Evolutionary conservation across 2,329 filamentous ascomycete species (phyloP), one percentile per base, ranked within the genome.

Genomic region (Fusarium floridanum): DNA sequence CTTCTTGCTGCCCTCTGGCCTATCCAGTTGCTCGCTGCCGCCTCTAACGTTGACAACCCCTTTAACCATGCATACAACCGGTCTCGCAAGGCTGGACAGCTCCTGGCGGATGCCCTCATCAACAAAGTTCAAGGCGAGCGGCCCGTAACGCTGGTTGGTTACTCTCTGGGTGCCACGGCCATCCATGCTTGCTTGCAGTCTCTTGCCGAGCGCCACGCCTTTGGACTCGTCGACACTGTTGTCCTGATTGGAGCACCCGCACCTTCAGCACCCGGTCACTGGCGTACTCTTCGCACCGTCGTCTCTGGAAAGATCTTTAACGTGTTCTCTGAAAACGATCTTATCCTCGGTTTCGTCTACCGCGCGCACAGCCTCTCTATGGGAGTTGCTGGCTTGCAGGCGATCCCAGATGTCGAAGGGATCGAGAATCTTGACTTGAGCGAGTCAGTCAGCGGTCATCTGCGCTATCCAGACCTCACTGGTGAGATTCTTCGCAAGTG

Each of bases 341-440:
- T 94, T 78, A 91, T 98, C 36, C 90, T 98, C 1, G 95, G 91
- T 1, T 96, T 98, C 80, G 86, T 98, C 20, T 98, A 98, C 81
- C 91, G 95, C 53, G 92, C 94, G 3, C 95, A 93, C 45, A 95
- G 92, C 68, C 89, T 97, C 32, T 93, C 97, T 73, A 88, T 94
- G 45, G 95, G 95, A 5, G 90, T 98, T 48, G 95, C 95, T 0
- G 96, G 95, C 0, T 85, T 98, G 2, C 93, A 98, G 80, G 87
- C 91, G 36, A 90, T 97, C 27, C 78, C 91, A 67, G 89, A 87
- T 10, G 90, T 95, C 17, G 87, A 89, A 6, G 92, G 92, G 3
- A 88, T 97, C 79, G 82, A 87, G 70, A 90, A 90, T 70, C 77
- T 90, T 17, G 82, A 90, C 66, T 81, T 90, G 27, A 89, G 86